phyloP scores from a whole-genome alignment of 139 green algal species.

The Chlorella sp. region DNA sequence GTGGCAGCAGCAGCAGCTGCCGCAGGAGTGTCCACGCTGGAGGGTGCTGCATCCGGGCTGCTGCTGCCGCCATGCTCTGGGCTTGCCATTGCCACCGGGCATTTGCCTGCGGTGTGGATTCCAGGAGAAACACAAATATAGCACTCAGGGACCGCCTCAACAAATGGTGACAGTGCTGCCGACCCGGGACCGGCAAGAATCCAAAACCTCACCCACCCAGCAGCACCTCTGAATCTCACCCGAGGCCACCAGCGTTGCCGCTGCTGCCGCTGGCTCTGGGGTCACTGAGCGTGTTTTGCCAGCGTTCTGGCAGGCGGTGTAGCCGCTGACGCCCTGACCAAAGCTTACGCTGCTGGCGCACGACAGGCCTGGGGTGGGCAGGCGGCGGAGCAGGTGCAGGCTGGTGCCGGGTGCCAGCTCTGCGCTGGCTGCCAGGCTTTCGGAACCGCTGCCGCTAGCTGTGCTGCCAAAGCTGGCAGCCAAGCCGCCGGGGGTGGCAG shows the following conservation, averaged over 20 bases:
- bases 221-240: background rate
- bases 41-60: too few relatives aligned
- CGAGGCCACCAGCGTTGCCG: background rate
- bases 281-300: background rate
- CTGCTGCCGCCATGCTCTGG: too few relatives aligned
- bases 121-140: too few relatives aligned
- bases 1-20: too few relatives aligned
- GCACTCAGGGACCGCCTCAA: too few relatives aligned
- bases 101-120: too few relatives aligned
- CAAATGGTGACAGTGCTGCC: too few relatives aligned
- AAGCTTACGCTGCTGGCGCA: constrained; percentile 1
- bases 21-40: too few relatives aligned
- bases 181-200: too few relatives aligned
- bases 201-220: too few relatives aligned
- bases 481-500: background rate
- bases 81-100: too few relatives aligned
- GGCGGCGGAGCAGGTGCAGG: constrained; percentile 12
- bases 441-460: background rate
- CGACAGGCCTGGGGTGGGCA: constrained; percentile 9
- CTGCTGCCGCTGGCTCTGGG: background rate
- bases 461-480: background rate
- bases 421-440: constrained; percentile 3
- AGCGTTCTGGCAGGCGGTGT: background rate
- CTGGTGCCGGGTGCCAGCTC: constrained; percentile 10
- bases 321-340: background rate